Conservation (phyloP, 139 green algal species). For the Coelastrella sp. region DNA sequence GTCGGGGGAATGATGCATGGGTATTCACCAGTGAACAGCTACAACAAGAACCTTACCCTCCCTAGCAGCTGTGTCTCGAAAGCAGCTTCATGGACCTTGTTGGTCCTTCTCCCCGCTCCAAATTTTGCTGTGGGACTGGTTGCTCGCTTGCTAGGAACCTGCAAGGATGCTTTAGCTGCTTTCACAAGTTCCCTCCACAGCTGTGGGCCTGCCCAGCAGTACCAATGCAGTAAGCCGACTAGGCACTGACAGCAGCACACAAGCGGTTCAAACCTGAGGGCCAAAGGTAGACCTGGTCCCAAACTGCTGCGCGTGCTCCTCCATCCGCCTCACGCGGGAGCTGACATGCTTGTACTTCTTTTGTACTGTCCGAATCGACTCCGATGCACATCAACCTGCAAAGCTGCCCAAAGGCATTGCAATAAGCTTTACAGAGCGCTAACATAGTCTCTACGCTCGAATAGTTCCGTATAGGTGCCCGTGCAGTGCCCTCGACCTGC, state of each 20-base stretch:
- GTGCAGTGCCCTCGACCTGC: too few species aligned
- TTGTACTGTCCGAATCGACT: conserved; percentile 10
- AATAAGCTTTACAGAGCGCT: not conserved
- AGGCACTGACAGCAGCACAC: not conserved
- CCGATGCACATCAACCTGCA: not conserved
- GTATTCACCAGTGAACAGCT: too few species aligned
- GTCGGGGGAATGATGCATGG: not conserved
- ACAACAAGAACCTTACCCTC: not conserved
- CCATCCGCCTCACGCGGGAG: not conserved
- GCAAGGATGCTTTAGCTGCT: not conserved
- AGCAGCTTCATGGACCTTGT: not conserved
- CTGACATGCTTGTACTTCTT: not conserved
- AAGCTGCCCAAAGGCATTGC: not conserved
- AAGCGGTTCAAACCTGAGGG: not conserved
- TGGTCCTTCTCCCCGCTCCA: conserved; percentile 6
- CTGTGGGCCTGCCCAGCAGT: not conserved
- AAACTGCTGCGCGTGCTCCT: not conserved
- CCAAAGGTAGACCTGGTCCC: conserved; percentile 17
- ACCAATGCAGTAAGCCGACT: not conserved
- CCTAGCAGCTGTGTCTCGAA: not conserved
- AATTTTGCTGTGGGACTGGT: conserved; percentile 5
- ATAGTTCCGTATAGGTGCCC: too few species aligned
- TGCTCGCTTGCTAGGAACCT: conserved; percentile 6
- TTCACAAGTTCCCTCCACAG: not conserved
- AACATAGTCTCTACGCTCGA: not conserved